Percentiles rank a stretch among this genome's conserved stretches.
Evolutionary conservation across 495 filamentous ascomycete genomes (phyloP).

Genomic region (Penicillium riverlandense): DNA sequence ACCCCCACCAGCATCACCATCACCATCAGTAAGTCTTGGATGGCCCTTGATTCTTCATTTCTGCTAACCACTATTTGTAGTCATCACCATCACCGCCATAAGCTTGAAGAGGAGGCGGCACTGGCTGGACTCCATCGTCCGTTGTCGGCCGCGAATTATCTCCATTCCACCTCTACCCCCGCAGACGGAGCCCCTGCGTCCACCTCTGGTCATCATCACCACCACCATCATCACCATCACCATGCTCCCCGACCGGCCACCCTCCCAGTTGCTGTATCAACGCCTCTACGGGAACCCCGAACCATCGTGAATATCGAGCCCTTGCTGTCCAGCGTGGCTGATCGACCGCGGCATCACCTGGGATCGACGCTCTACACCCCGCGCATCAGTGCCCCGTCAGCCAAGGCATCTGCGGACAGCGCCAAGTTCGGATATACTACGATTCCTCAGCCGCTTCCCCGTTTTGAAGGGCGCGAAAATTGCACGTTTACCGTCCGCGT

Average conservation of each 20-base stretch:
- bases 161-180: slow-evolving; percentile 29
- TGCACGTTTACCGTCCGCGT: slow-evolving; percentile 86
- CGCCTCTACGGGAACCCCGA: slow-evolving; percentile 53
- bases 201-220: slow-evolving; percentile 35
- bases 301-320: slow-evolving; percentile 56
- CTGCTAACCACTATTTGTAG: slow-evolving; percentile 31
- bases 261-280: slow-evolving; percentile 16
- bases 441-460: slow-evolving; percentile 66
- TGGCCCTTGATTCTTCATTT: slow-evolving; percentile 1
- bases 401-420: slow-evolving; percentile 37
- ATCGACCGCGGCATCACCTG: slow-evolving; percentile 71
- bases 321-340: slow-evolving; percentile 59
- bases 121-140: slow-evolving; percentile 27
- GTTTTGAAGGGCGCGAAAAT: slow-evolving; percentile 78
- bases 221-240: slow-evolving; percentile 51
- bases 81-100: slow-evolving; percentile 73
- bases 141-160: slow-evolving; percentile 19
- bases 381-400: slow-evolving; percentile 39
- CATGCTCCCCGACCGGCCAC: slow-evolving; percentile 30
- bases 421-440: slow-evolving; percentile 61
- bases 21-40: slow-evolving; percentile 50
- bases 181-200: slow-evolving; percentile 7
- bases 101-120: slow-evolving; percentile 54
- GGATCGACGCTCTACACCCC: slow-evolving; percentile 60
- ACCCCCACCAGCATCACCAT: slow-evolving; percentile 49